Conservation (phyloP, 176 grass and related monocot species). For the Miscanthus lutarioriparius region DNA sequence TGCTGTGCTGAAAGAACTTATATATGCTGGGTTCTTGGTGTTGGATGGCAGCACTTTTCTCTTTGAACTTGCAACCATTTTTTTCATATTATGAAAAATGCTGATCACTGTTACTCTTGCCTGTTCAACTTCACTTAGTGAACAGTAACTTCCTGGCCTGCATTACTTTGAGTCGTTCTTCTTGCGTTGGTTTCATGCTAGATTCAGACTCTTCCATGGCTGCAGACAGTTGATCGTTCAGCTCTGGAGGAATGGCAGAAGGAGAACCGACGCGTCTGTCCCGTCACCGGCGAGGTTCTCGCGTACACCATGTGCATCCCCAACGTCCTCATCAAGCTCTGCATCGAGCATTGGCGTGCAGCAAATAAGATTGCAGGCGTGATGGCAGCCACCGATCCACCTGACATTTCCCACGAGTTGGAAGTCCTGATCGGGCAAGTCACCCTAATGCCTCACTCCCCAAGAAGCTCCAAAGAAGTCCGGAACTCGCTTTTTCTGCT, state of each 20-base stretch:
- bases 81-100: not conserved
- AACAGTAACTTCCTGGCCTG: not conserved
- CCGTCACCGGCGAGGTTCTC: constrained; percentile 46
- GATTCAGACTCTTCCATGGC: constrained; percentile 3
- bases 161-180: not conserved
- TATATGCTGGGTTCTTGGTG: not conserved
- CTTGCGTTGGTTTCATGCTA: not conserved
- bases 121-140: not conserved
- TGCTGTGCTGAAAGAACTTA: not conserved
- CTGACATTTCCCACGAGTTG: constrained; percentile 9
- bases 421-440: constrained; percentile 30
- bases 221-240: constrained; percentile 48
- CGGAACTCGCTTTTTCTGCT: constrained; percentile 15
- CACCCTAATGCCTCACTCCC: constrained; percentile 39
- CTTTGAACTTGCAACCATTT: not conserved
- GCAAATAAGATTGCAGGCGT: constrained; percentile 2
- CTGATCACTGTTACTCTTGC: not conserved
- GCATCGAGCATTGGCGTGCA: constrained; percentile 28
- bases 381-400: not conserved
- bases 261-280: constrained; percentile 24
- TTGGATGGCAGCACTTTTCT: not conserved
- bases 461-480: constrained; percentile 14
- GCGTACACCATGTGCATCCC: constrained; percentile 17
- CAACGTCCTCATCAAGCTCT: constrained; percentile 30
- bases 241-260: constrained; percentile 48